Evolutionary conservation across 1,139 yeast species (phyloP), one percentile per base, ranked within the genome.

Genomic region (Kodamaea sp.): DNA sequence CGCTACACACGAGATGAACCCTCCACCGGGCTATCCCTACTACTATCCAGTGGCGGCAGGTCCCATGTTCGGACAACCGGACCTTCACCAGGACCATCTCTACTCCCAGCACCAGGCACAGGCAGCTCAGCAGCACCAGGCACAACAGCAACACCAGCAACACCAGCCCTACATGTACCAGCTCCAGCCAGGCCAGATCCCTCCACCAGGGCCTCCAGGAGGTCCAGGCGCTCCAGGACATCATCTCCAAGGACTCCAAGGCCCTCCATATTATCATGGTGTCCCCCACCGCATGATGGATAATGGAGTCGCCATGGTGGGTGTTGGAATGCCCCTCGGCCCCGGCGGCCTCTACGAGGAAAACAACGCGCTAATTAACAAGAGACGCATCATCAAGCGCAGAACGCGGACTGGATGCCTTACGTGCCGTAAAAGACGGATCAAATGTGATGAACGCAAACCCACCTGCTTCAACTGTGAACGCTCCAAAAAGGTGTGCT

Each of bases 381-480:
- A 66, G 42, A 46, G 75, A 32, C 55, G 71, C 37, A 66, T 66
- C 26, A 68, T 71, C 33, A 54, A 55, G 42, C 46, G 60, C 15
- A 43, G 61, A 12, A 56, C 61, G n/a, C 39, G 60, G 5, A 56
- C 60, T 2, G 61, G 61, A 4, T 56, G 60, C 32, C 44, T 56
- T 36, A 56, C 61, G n/a, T 56, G 61, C 35, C 57, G 61, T 32
- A 55, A 56, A 44, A 43, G 61, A 14, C 46, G 61, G 15, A 56
- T 56, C 41, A 56, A 56, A 43, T 56, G 61, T 31, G 61, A 56
- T 39, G 61, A 56, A 39, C 61, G 82, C 32, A 83, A 80, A 47
- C 92, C 92, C 1, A 70, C 73, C 33, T 85, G 94, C 53, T 70
- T 66, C 50, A 84, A 85, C 55, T 85, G 95, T 55, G 84, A 79